Conservation (phyloP, 108 stramenopile species). For the Cylindrotheca closterium region DNA sequence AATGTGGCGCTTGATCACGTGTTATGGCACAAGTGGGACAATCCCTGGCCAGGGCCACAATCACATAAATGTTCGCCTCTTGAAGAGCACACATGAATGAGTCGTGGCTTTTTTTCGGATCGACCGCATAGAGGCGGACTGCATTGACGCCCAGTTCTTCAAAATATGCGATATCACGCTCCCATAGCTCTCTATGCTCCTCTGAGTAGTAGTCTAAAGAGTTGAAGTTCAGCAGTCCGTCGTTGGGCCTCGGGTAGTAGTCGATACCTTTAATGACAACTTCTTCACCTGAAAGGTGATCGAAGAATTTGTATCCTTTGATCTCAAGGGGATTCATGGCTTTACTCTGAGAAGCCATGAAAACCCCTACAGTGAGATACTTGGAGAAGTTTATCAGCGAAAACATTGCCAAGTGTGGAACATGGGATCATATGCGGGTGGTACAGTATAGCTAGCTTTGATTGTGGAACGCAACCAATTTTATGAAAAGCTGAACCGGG, state of each 20-base stretch:
- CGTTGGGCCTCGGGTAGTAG: conserved; percentile 50
- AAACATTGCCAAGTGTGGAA: neutral
- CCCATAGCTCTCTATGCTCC: conserved; percentile 38
- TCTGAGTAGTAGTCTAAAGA: conserved; percentile 42
- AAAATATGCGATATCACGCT: conserved; percentile 36
- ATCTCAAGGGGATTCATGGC: conserved; percentile 12
- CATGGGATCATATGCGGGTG: neutral
- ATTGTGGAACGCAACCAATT: too few relatives aligned
- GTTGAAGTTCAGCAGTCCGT: conserved; percentile 15
- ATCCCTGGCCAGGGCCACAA: conserved; percentile 30
- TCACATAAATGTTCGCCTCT: conserved; percentile 42
- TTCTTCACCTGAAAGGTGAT: conserved; percentile 30
- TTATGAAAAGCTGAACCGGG: too few relatives aligned
- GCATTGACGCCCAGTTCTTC: conserved; percentile 48
- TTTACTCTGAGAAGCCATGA: neutral
- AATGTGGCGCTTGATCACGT: conserved; percentile 15
- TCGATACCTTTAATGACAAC: conserved; percentile 44
- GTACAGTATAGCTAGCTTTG: neutral
- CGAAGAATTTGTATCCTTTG: conserved; percentile 36
- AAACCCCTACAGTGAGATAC: too few relatives aligned
- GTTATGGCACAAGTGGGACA: conserved; percentile 40
- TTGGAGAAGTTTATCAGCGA: neutral
- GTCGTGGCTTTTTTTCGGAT: conserved; percentile 37
- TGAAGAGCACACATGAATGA: conserved; percentile 50
- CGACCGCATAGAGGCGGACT: conserved; percentile 42